These are phyloP conservation scores for Allomyces macrogynus DNA, from an alignment of 192 early-diverging fungal species.

Conservation along the genomic window DNA sequence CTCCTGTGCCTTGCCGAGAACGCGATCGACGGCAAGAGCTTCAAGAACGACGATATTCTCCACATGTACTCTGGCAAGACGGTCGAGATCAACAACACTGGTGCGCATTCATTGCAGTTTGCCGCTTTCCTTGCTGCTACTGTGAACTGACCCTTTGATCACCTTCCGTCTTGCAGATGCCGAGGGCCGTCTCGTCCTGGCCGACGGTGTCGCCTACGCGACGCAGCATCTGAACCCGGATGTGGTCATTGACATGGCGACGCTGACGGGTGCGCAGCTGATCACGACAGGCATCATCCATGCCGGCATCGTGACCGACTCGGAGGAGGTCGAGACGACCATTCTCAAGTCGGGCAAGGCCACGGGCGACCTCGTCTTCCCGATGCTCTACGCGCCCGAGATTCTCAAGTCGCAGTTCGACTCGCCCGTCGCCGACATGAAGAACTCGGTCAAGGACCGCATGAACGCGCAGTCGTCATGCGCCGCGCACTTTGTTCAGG, in stretches of 20 bases:
- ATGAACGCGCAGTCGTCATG: slow-evolving; percentile 19
- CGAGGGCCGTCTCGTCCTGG: slow-evolving; percentile 20
- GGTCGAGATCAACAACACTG: slow-evolving; percentile 36
- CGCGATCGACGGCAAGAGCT: slow-evolving; percentile 11
- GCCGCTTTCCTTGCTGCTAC: too few relatives aligned
- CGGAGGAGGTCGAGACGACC: slow-evolving; percentile 14
- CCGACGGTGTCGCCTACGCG: slow-evolving; percentile 29
- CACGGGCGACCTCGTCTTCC: slow-evolving; percentile 19
- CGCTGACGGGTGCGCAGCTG: slow-evolving; percentile 28
- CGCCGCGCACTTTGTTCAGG: slow-evolving; percentile 27
- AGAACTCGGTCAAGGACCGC: slow-evolving; percentile 22
- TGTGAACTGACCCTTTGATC: too few relatives aligned
- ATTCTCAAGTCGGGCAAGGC: slow-evolving; percentile 17
- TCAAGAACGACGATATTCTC: slow-evolving; percentile 22
- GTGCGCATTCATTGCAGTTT: slow-evolving; percentile 12
- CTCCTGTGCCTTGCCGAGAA: slow-evolving; percentile 35
- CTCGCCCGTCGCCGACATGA: slow-evolving; percentile 25
- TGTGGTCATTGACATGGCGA: slow-evolving; percentile 27
- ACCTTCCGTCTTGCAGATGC: too few relatives aligned
- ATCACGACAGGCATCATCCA: slow-evolving; percentile 25
- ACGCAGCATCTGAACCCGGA: slow-evolving; percentile 20
- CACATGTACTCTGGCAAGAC: slow-evolving; percentile 24
- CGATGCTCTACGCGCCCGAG: slow-evolving; percentile 18
- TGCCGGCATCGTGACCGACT: slow-evolving; percentile 17
- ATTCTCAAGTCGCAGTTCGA: slow-evolving; percentile 10